Evolutionary conservation across 2,329 filamentous ascomycete species (phyloP), one percentile per base, ranked within the genome.

Genomic region (Delphinella strobiligena): DNA sequence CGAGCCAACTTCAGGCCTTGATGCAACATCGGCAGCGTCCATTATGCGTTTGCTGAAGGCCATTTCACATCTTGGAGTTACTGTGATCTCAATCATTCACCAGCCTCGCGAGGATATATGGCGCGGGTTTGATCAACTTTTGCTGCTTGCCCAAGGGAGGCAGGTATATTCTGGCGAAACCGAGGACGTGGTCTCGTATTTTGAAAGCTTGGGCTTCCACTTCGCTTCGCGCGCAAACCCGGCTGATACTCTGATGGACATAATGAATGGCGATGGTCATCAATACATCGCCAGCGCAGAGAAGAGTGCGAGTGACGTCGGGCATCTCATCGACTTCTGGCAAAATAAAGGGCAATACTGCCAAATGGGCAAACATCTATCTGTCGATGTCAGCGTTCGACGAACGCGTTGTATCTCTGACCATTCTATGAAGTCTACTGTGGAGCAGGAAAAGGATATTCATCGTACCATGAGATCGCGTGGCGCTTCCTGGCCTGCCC

Each of bases 31-130:
- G 7, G 73, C 74, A 0, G 66, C 63, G 1, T 73, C 68, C 4
- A 71, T 77, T 22, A 74, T 76, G 63, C 59, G 60, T 2, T 67
- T 71, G 0, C 57, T 78, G 5, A 68, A 70, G 42, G 65, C 68
- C 1, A 66, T 77, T 32, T 67, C 71, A 5, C 62, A 63, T 2
- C 59, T 73, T 0, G 73, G 73, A 2, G 71, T 76, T 10, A 74
- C 72, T 2, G 67, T 73, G 31, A 69, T 77, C 38, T 66, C 69
- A 33, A 73, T 75, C 41, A 73, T 78, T 44, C 74, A 78, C 48
- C 74, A 78, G 49, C 74, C 74, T 2, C 63, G 73, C 5, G 59
- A 67, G 34, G 71, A 76, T 47, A 75, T 78, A 22, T 77, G 75
- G 50, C 64, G 71, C 41, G 60, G 69, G 38, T 64, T 78, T 17